phyloP scores from a whole-genome alignment of 2,329 filamentous ascomycete species.

The Aspergillus phoenicis region DNA sequence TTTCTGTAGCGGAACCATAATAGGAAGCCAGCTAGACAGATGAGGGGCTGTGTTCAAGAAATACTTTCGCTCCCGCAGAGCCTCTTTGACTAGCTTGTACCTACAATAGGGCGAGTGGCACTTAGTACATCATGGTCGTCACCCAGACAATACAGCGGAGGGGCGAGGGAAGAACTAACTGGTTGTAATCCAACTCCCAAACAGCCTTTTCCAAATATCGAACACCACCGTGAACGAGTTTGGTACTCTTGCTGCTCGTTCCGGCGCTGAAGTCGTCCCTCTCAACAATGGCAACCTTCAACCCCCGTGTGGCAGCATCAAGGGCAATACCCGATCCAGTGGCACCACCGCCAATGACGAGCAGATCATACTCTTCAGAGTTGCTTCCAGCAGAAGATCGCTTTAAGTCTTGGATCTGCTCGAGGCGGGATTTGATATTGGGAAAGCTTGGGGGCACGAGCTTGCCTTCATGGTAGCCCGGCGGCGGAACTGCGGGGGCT shows the following conservation, averaged over 20 bases:
- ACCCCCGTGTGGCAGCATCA: conserved; percentile 75
- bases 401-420: conserved; percentile 57
- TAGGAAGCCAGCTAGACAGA: conserved; percentile 77
- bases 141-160: too few species aligned
- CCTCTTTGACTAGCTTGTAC: conserved; percentile 75
- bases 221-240: conserved; percentile 82
- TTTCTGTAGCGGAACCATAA: conserved; percentile 78
- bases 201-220: conserved; percentile 85
- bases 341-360: conserved; percentile 78
- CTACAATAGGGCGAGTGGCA: conserved; percentile 25
- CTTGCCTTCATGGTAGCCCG: conserved; percentile 61
- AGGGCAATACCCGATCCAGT: conserved; percentile 80
- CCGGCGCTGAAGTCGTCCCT: conserved; percentile 80
- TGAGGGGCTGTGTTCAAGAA: conserved; percentile 83
- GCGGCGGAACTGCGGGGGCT: conserved; percentile 64
- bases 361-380: conserved; percentile 66
- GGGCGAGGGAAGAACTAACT: conserved; percentile 52
- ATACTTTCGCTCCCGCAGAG: conserved; percentile 78
- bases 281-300: conserved; percentile 80
- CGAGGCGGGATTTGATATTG: conserved; percentile 51
- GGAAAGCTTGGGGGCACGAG: conserved; percentile 58
- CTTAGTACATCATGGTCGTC: neutral
- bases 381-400: conserved; percentile 37
- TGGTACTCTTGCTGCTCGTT: conserved; percentile 84
- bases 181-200: conserved; percentile 81